phyloP scores from a whole-genome alignment of 495 filamentous ascomycete species.

The Trichocladium uniseriatum region DNA sequence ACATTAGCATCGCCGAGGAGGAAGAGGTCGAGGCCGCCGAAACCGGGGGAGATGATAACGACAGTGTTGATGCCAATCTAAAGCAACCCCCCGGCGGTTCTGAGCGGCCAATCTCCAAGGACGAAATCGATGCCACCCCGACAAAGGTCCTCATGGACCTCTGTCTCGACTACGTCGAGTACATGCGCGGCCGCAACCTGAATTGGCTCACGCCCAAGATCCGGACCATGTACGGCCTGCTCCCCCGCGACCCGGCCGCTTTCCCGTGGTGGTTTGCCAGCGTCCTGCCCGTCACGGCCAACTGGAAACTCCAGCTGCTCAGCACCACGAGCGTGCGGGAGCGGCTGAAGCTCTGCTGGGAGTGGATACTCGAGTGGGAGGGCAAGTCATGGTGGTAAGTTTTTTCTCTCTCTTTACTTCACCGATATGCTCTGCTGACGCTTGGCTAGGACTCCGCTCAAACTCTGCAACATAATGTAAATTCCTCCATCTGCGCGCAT shows the following conservation, averaged over 20 bases:
- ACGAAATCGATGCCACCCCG: constrained; percentile 50
- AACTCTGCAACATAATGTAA: too few species aligned
- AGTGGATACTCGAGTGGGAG: constrained; percentile 68
- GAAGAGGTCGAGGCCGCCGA: constrained; percentile 62
- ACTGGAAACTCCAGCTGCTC: constrained; percentile 70
- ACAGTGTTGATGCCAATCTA: too few species aligned
- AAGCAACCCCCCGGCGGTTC: background rate
- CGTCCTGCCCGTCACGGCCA: constrained; percentile 64
- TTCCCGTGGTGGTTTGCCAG: constrained; percentile 92
- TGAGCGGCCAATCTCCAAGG: background rate
- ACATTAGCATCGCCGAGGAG: constrained; percentile 73
- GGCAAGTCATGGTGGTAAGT: constrained; percentile 57
- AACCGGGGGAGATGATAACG: constrained; percentile 28
- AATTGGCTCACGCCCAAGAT: too few species aligned
- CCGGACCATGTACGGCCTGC: constrained; percentile 17
- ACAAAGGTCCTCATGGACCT: constrained; percentile 59
- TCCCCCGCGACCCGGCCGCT: constrained; percentile 63
- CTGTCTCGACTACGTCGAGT: constrained; percentile 54
- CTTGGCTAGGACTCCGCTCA: too few species aligned
- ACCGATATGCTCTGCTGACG: background rate
- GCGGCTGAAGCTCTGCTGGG: constrained; percentile 65
- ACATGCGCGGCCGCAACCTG: constrained; percentile 53
- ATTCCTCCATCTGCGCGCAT: too few species aligned
- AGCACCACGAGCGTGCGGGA: constrained; percentile 65
- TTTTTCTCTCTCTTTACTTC: background rate